Conservation (phyloP, 2,329 filamentous ascomycete genomes). For the Metarhizium album region DNA sequence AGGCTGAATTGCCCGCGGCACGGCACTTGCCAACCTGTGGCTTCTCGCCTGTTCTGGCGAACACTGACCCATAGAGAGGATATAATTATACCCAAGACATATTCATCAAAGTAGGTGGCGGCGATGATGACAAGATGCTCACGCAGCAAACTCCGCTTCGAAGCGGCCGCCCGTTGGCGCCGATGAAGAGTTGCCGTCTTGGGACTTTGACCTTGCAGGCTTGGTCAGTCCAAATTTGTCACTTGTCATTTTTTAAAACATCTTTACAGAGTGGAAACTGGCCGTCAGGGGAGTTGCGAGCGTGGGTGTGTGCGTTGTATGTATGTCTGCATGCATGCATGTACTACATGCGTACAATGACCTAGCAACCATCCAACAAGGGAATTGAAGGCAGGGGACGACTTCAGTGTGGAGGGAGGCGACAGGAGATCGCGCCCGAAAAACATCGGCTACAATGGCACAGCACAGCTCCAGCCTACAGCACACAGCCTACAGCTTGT, state of each 20-base stretch:
- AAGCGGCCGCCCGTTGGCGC: too few relatives aligned
- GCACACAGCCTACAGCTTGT: not conserved
- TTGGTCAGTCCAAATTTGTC: not conserved
- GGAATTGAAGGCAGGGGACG: not conserved
- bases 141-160: too few relatives aligned
- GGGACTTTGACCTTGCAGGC: too few relatives aligned
- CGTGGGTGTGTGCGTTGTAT: not conserved
- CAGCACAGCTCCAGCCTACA: not conserved
- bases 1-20: conserved; percentile 1
- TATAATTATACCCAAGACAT: not conserved
- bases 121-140: not conserved
- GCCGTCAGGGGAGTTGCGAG: not conserved
- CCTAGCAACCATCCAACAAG: not conserved
- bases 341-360: too few relatives aligned
- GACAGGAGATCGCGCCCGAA: not conserved
- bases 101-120: not conserved
- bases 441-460: not conserved
- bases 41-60: not conserved
- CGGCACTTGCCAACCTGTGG: not conserved
- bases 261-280: not conserved
- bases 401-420: not conserved
- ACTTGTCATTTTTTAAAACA: not conserved
- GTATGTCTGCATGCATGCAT: too few relatives aligned
- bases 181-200: too few relatives aligned
- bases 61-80: not conserved